These are phyloP conservation scores for Hippophae gyantsensis DNA, from an alignment of 306 rosid genomes.

Conservation along the genomic window DNA sequence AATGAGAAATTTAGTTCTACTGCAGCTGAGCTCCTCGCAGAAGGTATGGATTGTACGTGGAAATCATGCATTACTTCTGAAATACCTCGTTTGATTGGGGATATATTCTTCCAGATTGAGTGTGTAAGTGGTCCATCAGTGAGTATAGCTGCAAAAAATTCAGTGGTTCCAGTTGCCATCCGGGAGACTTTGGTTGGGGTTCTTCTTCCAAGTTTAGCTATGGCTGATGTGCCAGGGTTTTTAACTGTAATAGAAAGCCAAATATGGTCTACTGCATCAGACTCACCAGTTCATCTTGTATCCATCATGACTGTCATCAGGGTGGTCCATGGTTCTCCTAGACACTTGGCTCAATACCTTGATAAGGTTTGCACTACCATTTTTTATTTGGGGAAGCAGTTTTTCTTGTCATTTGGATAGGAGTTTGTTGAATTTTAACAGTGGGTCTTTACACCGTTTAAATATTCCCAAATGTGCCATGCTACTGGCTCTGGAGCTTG, in stretches of 20 bases:
- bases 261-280: conserved; percentile 98
- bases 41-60: conserved; percentile 96
- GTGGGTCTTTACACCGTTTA: not conserved
- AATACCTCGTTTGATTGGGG: conserved; percentile 72
- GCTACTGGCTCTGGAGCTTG: not conserved
- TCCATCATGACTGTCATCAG: conserved; percentile 80
- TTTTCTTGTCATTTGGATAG: not conserved
- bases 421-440: not conserved
- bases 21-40: conserved; percentile 97
- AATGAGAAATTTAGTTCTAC: conserved; percentile 89
- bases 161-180: conserved; percentile 50
- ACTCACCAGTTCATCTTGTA: conserved; percentile 84
- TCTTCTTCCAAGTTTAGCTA: conserved; percentile 96
- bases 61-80: conserved; percentile 60
- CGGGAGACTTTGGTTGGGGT: conserved; percentile 61
- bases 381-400: conserved; percentile 8
- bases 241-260: conserved; percentile 74
- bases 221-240: conserved; percentile 76
- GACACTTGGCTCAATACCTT: conserved; percentile 70
- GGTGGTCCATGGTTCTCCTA: conserved; percentile 78
- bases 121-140: conserved; percentile 62
- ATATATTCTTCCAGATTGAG: conserved; percentile 88
- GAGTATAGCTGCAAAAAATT: conserved; percentile 32
- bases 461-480: not conserved
- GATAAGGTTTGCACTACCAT: conserved; percentile 68